Base-by-base conservation (phyloP, 2,329 filamentous ascomycete species). In the Fusarium denticulatum region DNA sequence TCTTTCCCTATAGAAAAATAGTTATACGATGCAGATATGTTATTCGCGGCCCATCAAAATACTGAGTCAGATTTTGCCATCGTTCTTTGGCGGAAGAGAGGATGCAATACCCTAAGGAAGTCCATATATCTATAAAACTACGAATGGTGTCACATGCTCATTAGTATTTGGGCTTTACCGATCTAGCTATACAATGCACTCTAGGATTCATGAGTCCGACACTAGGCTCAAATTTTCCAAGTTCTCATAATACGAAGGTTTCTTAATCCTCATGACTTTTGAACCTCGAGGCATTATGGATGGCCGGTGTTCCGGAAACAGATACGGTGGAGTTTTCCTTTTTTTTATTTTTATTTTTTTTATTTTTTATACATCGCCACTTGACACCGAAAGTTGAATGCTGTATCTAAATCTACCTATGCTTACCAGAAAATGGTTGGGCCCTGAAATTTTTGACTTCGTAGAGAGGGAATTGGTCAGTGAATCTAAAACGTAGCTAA, bases 401-500 rank as follows among this genome's bases (percentile, higher is more conserved):
- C 32, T 24, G n/a, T 32, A 9, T n/a, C 10, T 50, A 43, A 49
- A 10, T 46, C 46, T 36, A 18, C 34, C 34, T 18, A 50, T 50
- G 22, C 59, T 24, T 74, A 93, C 91, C 71, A 89, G 53, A 2
- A 90, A 47, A 22, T 14, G 20, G 13, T 15, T 32, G 6, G 22
- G 22, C 18, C 45, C 45, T 28, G 20, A 28, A 15, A 47, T 22
- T 13, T 28, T 47, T 28, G 26, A 28, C 26, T 22, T 15, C 20
- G 18, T 28, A 28, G 13, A 22, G 84, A 22, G 20, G 84, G 76
- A 92, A 93, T 7, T 91, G 85, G 69, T 89, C 86, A 39, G 91
- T 83, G 76, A 93, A 93, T 83, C 89, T 92, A 36, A 73, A 92
- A 94, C 6, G 82, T 88, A 64, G 84, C 85, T 75, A 94, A 81